Evolutionary conservation across 1,139 yeast genomes (phyloP).

Genomic region (Casaregolazyma lundiana): DNA sequence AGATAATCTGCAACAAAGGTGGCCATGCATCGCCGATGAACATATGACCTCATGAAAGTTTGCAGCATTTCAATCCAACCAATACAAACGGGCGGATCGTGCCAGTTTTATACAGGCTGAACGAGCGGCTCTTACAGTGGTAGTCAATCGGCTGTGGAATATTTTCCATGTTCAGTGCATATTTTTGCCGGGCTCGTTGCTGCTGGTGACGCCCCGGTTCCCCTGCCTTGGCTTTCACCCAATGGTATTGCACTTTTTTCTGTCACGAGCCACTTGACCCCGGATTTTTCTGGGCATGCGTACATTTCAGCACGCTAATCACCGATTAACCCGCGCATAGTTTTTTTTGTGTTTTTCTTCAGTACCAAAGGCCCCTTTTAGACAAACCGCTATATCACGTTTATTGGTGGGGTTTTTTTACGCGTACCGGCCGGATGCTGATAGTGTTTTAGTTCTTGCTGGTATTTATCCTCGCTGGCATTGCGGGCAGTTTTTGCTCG

Average conservation of each 20-base stretch:
- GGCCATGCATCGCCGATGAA: not conserved
- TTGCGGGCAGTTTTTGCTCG: constrained; percentile 8
- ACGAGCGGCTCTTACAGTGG: too few relatives aligned
- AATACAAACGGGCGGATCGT: too few relatives aligned
- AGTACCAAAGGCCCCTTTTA: constrained; percentile 16
- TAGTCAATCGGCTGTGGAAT: too few relatives aligned
- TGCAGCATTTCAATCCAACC: not conserved
- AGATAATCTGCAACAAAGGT: too few relatives aligned
- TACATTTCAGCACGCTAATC: not conserved
- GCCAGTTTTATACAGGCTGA: too few relatives aligned
- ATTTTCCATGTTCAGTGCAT: too few relatives aligned
- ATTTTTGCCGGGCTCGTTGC: too few relatives aligned
- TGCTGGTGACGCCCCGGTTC: too few relatives aligned
- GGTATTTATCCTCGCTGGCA: constrained; percentile 1
- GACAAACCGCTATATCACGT: constrained; percentile 21
- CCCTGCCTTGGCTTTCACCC: not conserved
- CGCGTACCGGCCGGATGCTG: constrained; percentile 1
- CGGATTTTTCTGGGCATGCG: constrained; percentile 1
- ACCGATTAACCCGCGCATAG: not conserved
- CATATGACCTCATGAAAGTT: not conserved
- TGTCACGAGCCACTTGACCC: not conserved
- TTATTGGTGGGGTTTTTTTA: not conserved
- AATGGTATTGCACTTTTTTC: not conserved
- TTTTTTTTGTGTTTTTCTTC: constrained; percentile 9
- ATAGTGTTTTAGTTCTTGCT: constrained; percentile 1